Evolutionary conservation across 2,329 filamentous ascomycete species (phyloP), one percentile per base, ranked within the genome.

Genomic region (Penicillium sp.): DNA sequence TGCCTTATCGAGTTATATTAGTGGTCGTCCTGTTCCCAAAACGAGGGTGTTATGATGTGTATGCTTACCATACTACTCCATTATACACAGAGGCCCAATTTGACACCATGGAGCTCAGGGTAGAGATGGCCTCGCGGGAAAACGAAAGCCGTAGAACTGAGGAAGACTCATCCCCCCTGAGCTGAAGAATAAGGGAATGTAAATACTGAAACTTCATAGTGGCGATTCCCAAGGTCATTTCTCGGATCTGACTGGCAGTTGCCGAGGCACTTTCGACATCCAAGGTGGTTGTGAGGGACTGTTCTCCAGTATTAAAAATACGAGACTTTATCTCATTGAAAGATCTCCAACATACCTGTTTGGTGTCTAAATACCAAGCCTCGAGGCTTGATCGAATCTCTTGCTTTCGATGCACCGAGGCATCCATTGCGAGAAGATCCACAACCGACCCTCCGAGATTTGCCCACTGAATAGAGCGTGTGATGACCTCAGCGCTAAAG

Each of bases 1-100:
- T 35, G 31, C 31, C 31, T 35, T 16, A 35, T 7, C 5, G 6
- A 8, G 1, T 8, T 35, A 1, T 35, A 8, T 35, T 16, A 35
- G 31, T 3, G 6, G 16, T n/a, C n/a, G n/a, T n/a, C n/a, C 31
- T 1, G 14, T 1, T 0, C 1, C 16, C 14, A 6, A 8, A 16
- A 35, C 16, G 2, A 1, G 31, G 14, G 6, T 6, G 31, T 16
- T 16, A 16, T 16, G 6, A 35, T 16, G 6, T 16, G 31, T 3
- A 2, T 7, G 14, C 14, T 14, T 35, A 35, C 31, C 31, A 35
- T 16, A 35, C 31, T 35, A 35, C 5, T 4, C 31, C 31, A 16
- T 35, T 35, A 5, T 35, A 35, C 6, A 35, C 31, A 16, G 31
- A 35, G 14, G 14, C 16, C 31, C 31, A 35, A 35, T 35, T 35